These are phyloP conservation scores for Fusarium nisikadoi DNA, from an alignment of 2,329 filamentous ascomycete genomes.

Conservation along the genomic window DNA sequence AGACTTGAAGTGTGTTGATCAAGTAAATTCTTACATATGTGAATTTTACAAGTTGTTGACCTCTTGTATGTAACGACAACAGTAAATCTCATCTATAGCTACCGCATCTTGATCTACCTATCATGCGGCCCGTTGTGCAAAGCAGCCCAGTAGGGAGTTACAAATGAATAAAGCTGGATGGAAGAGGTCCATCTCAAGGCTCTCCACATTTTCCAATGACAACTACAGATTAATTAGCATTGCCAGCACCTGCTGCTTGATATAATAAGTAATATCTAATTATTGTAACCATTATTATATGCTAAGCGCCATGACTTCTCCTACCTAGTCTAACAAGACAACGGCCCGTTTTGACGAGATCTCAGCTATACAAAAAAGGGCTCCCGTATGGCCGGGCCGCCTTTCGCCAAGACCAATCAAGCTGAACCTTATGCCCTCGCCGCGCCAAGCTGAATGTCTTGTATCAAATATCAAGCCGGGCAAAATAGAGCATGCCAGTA, in stretches of 20 bases:
- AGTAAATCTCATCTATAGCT: background rate
- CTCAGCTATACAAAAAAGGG: background rate
- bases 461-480: constrained; percentile 20
- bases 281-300: constrained; percentile 16
- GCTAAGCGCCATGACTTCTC: background rate
- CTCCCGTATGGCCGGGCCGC: background rate
- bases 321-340: background rate
- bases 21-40: background rate
- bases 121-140: background rate
- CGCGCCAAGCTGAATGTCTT: constrained; percentile 2
- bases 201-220: background rate
- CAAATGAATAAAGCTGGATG: background rate
- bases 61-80: background rate
- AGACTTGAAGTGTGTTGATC: background rate
- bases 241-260: background rate
- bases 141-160: background rate
- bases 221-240: background rate
- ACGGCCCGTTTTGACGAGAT: background rate
- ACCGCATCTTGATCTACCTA: background rate
- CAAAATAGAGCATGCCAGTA: constrained; percentile 17
- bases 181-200: background rate
- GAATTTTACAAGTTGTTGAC: background rate
- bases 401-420: constrained; percentile 7
- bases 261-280: constrained; percentile 12
- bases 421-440: constrained; percentile 20